These are phyloP conservation scores for Ballota nigra DNA, from an alignment of 257 asterid genomes.

Conservation along the genomic window DNA sequence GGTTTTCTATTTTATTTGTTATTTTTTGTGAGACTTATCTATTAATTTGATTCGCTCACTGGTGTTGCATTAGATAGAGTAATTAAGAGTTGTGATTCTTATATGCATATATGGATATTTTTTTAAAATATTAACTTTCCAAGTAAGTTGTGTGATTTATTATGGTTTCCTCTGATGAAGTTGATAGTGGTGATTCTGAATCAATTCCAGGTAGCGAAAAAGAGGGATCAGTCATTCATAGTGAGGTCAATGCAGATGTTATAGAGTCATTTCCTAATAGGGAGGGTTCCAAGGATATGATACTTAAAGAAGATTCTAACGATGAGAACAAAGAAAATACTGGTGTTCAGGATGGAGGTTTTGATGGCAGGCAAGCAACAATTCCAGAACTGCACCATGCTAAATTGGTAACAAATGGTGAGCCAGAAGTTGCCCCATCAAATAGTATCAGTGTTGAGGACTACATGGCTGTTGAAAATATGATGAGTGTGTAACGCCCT, in stretches of 20 bases:
- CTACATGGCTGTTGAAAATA: slow-evolving; percentile 29
- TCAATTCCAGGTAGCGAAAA: slow-evolving; percentile 22
- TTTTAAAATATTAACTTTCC: background rate
- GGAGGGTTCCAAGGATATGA: slow-evolving; percentile 26
- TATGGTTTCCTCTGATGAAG: slow-evolving; percentile 20
- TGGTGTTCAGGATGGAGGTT: slow-evolving; percentile 17
- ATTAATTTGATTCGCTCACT: background rate
- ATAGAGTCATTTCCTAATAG: slow-evolving; percentile 20
- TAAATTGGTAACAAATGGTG: slow-evolving; percentile 18
- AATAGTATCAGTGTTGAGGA: slow-evolving; percentile 23
- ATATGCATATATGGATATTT: background rate
- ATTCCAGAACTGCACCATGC: slow-evolving; percentile 17
- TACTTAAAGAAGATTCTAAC: slow-evolving; percentile 28
- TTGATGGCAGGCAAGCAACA: slow-evolving; percentile 22
- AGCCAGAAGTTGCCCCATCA: slow-evolving; percentile 24
- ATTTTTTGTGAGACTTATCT: background rate
- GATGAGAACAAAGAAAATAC: slow-evolving; percentile 24
- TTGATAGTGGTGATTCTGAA: slow-evolving; percentile 29
- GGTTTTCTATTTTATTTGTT: background rate
- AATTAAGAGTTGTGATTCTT: background rate
- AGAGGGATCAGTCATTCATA: slow-evolving; percentile 21
- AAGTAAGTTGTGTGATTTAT: background rate
- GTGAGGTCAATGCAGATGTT: slow-evolving; percentile 21
- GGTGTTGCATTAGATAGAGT: background rate
- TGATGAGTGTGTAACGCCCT: too few species aligned